These are phyloP conservation scores for Suhomyces bokatorum DNA, from an alignment of 1,139 yeast genomes.

Conservation along the genomic window DNA sequence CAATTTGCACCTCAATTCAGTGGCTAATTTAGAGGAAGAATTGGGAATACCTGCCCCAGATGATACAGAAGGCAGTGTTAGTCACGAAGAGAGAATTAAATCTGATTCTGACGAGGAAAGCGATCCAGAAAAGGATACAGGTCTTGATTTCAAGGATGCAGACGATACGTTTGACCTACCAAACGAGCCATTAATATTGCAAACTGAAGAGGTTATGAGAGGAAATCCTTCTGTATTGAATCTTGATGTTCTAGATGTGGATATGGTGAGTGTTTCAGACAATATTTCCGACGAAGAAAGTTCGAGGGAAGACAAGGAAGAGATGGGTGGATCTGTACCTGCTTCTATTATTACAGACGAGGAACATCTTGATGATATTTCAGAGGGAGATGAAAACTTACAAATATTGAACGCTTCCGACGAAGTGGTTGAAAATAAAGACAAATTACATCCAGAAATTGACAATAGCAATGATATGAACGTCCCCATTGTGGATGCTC, in stretches of 20 bases:
- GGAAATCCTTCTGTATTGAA: neutral
- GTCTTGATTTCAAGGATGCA: conserved; percentile 1
- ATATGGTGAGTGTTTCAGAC: neutral
- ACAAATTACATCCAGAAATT: too few species aligned
- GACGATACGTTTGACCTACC: conserved; percentile 2
- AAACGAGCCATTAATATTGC: conserved; percentile 4
- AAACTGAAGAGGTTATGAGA: conserved; percentile 1
- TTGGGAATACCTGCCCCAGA: conserved; percentile 6
- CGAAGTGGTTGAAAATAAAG: too few species aligned
- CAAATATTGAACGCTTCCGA: too few species aligned
- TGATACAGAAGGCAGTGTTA: neutral
- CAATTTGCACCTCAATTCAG: conserved; percentile 34
- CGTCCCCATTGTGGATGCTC: too few species aligned
- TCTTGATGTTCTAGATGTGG: neutral
- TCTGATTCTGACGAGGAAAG: neutral
- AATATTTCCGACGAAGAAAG: too few species aligned
- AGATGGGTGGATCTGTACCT: neutral
- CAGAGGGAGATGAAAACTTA: too few species aligned
- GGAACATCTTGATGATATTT: neutral
- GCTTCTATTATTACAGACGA: neutral
- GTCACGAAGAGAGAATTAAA: neutral
- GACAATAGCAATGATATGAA: too few species aligned
- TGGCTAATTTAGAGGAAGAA: conserved; percentile 30
- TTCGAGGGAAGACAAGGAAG: neutral
- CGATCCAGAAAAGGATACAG: neutral